phyloP scores from a whole-genome alignment of 2,329 filamentous ascomycete genomes.

The Fusarium sp. region DNA sequence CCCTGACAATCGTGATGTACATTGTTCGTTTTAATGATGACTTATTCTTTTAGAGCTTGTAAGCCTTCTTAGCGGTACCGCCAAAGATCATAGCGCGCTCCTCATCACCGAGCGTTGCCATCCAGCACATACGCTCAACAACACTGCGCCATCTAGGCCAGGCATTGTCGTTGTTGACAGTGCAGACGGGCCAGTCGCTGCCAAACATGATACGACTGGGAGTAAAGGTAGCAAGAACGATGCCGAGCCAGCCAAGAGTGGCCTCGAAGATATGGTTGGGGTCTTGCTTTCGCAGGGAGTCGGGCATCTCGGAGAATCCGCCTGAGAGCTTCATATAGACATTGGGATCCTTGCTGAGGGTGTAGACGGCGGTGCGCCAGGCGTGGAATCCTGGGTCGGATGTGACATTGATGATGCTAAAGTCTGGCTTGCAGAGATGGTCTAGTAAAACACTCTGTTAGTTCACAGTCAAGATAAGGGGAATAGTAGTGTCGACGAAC shows the following conservation, averaged over 20 bases:
- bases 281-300: constrained; percentile 60
- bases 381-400: constrained; percentile 69
- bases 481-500: constrained; percentile 57
- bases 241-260: constrained; percentile 76
- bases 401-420: constrained; percentile 69
- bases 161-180: constrained; percentile 67
- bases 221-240: constrained; percentile 78
- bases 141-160: constrained; percentile 82
- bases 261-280: constrained; percentile 70
- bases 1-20: background rate
- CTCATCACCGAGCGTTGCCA: constrained; percentile 69
- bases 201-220: constrained; percentile 84
- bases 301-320: constrained; percentile 81
- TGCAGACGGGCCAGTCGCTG: constrained; percentile 94
- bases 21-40: background rate
- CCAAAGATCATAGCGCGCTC: constrained; percentile 77
- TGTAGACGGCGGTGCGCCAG: constrained; percentile 76
- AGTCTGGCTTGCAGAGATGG: constrained; percentile 89
- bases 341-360: constrained; percentile 70
- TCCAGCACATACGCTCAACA: constrained; percentile 74
- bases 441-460: constrained; percentile 61
- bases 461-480: background rate
- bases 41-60: constrained; percentile 59
- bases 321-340: constrained; percentile 96
- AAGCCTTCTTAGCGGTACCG: constrained; percentile 77